Evolutionary conservation across 768 basidiomycete genomes (phyloP).

Genomic region (Pisolithus albus): DNA sequence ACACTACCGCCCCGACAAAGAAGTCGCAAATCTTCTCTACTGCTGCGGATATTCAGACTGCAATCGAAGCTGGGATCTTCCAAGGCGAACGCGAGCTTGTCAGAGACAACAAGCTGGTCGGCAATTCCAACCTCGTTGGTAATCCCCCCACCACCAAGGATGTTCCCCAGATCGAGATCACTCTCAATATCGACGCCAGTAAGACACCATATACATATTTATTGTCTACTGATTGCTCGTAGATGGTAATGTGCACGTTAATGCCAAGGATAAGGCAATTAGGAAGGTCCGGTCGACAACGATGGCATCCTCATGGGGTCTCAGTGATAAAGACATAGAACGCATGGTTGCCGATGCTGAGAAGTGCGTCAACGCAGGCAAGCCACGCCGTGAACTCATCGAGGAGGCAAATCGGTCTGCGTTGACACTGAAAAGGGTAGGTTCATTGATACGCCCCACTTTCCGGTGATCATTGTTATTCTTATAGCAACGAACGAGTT

Average conservation of each 20-base stretch:
- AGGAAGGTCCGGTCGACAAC: slow-evolving; percentile 93
- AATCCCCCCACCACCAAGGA: slow-evolving; percentile 96
- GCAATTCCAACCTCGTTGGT: slow-evolving; percentile 88
- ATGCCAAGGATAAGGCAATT: slow-evolving; percentile 91
- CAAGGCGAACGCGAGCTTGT: slow-evolving; percentile 96
- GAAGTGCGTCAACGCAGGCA: slow-evolving; percentile 88
- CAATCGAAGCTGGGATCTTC: slow-evolving; percentile 92
- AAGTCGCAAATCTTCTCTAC: slow-evolving; percentile 92
- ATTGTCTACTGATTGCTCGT: slow-evolving; percentile 1
- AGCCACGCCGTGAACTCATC: slow-evolving; percentile 77
- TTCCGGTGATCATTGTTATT: no score
- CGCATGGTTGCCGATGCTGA: slow-evolving; percentile 95
- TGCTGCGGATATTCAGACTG: slow-evolving; percentile 87
- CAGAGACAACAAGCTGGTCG: slow-evolving; percentile 97
- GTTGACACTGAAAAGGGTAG: slow-evolving; percentile 87
- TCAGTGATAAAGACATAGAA: slow-evolving; percentile 94
- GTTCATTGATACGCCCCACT: slow-evolving; percentile 10
- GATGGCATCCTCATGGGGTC: slow-evolving; percentile 94
- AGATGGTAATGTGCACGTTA: slow-evolving; percentile 97
- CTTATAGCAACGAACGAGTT: no score
- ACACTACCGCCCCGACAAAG: slow-evolving; percentile 96
- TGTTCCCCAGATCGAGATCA: slow-evolving; percentile 95
- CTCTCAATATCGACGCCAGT: slow-evolving; percentile 93
- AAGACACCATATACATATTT: slow-evolving; percentile 11
- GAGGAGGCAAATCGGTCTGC: slow-evolving; percentile 91